A percentile compares a stretch with the other conserved stretches of the same genome.
phyloP scores from a whole-genome alignment of 495 filamentous ascomycete genomes.

The Clavariopsis aquatica region DNA sequence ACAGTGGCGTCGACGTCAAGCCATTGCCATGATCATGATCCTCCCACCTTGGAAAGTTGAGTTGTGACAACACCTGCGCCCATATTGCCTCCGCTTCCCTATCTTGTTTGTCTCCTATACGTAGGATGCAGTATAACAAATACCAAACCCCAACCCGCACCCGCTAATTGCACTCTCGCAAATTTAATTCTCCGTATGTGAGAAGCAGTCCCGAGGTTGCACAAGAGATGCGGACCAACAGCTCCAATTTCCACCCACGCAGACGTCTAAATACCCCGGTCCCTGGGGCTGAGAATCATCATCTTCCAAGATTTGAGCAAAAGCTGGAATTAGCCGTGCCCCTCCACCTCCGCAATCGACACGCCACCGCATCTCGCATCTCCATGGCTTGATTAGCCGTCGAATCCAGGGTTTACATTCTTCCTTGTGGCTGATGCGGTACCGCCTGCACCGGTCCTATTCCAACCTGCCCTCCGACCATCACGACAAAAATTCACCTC shows the following conservation, averaged over 20 bases:
- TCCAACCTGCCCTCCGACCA: not conserved
- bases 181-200: slow-evolving; percentile 15
- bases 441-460: not conserved
- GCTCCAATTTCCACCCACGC: not conserved
- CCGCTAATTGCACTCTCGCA: not conserved
- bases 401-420: slow-evolving; percentile 15
- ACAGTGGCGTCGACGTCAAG: not conserved
- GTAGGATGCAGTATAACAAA: not conserved
- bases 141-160: not conserved
- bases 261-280: not conserved
- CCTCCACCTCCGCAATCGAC: slow-evolving; percentile 7
- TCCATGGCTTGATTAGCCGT: not conserved
- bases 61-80: not conserved
- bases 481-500: not conserved
- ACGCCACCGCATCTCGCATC: slow-evolving; percentile 7
- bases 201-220: not conserved
- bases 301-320: not conserved
- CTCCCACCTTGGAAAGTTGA: too few relatives aligned
- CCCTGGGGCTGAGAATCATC: not conserved
- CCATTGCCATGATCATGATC: not conserved
- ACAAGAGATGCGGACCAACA: not conserved
- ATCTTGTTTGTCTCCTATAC: not conserved
- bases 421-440: slow-evolving; percentile 17
- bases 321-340: slow-evolving; percentile 19
- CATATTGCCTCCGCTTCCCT: not conserved